A percentile compares a stretch with the other conserved stretches of the same genome.
These are phyloP conservation scores for Xerocomellus dryophilus DNA, from an alignment of 768 basidiomycete genomes.

Conservation along the genomic window DNA sequence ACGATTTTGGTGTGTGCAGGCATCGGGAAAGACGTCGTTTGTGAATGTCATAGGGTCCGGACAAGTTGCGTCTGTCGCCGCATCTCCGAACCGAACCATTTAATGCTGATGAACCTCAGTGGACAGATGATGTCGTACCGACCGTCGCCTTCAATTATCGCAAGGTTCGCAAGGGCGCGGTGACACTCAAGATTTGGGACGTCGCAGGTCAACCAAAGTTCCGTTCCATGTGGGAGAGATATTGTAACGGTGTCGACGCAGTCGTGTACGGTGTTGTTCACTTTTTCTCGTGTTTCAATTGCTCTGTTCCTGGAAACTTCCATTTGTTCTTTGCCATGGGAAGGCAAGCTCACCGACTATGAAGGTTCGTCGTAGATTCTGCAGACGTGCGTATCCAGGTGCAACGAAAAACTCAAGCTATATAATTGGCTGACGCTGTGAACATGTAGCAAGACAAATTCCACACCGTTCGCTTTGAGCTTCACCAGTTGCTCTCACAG, in stretches of 20 bases:
- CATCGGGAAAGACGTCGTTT: constrained; percentile 93
- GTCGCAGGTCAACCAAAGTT: constrained; percentile 94
- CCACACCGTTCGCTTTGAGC: constrained; percentile 77
- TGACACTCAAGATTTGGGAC: constrained; percentile 94
- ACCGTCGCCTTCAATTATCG: constrained; percentile 92
- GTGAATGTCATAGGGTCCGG: constrained; percentile 90
- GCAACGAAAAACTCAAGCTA: not conserved
- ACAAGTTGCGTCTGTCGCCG: constrained; percentile 41
- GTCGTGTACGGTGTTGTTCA: constrained; percentile 61
- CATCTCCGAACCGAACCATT: not conserved
- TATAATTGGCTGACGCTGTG: constrained; percentile 1
- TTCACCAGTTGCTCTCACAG: constrained; percentile 74
- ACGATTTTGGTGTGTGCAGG: constrained; percentile 41
- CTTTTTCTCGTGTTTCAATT: not conserved
- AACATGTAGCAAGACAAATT: constrained; percentile 67
- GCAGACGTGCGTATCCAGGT: constrained; percentile 60
- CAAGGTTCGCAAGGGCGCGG: constrained; percentile 84
- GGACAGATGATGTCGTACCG: constrained; percentile 95
- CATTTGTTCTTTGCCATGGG: not conserved
- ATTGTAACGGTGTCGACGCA: constrained; percentile 90
- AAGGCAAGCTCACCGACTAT: constrained; percentile 15
- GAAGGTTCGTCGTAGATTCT: constrained; percentile 91
- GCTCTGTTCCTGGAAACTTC: not conserved
- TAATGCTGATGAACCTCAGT: constrained; percentile 42
- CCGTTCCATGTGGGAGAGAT: constrained; percentile 93